A percentile compares a stretch with the other conserved stretches of the same genome.
phyloP scores from a whole-genome alignment of 352 stramenopile species.

The Phytophthora europaea region DNA sequence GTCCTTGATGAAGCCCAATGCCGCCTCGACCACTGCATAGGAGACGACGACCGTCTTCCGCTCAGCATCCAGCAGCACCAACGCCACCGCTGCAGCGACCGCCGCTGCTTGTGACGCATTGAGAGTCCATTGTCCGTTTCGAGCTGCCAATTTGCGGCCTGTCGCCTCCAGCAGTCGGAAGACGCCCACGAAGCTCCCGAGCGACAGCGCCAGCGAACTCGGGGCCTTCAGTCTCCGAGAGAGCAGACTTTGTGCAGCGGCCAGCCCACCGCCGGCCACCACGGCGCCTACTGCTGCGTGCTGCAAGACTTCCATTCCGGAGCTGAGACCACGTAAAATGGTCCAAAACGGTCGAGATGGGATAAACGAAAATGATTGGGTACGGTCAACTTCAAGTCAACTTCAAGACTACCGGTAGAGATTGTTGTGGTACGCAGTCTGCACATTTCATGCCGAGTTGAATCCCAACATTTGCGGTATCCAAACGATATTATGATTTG shows the following conservation, averaged over 20 bases:
- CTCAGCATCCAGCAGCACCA: constrained; percentile 57
- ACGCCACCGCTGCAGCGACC: constrained; percentile 41
- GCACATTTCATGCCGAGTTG: too few species aligned
- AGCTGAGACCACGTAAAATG: constrained; percentile 2
- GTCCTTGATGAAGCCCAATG: constrained; percentile 46
- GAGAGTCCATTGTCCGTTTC: constrained; percentile 18
- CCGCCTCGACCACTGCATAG: constrained; percentile 60
- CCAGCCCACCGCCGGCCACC: constrained; percentile 41
- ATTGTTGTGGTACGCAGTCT: too few species aligned
- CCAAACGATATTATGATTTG: too few species aligned
- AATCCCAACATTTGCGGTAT: too few species aligned
- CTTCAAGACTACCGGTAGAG: too few species aligned
- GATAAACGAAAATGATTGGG: constrained; percentile 21
- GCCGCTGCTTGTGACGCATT: constrained; percentile 52
- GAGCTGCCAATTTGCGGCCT: constrained; percentile 24
- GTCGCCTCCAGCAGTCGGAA: constrained; percentile 65
- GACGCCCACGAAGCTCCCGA: constrained; percentile 66
- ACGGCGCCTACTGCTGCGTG: constrained; percentile 55
- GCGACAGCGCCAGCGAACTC: constrained; percentile 57
- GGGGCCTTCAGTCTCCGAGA: constrained; percentile 48
- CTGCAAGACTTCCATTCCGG: constrained; percentile 44
- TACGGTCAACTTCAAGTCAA: constrained; percentile 1
- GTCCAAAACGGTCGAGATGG: constrained; percentile 12
- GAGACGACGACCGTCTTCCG: constrained; percentile 61
- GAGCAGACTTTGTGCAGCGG: constrained; percentile 50